Evolutionary conservation across 768 basidiomycete species (phyloP), one percentile per base, ranked within the genome.

Genomic region (Hemileccinum rubropunctum): DNA sequence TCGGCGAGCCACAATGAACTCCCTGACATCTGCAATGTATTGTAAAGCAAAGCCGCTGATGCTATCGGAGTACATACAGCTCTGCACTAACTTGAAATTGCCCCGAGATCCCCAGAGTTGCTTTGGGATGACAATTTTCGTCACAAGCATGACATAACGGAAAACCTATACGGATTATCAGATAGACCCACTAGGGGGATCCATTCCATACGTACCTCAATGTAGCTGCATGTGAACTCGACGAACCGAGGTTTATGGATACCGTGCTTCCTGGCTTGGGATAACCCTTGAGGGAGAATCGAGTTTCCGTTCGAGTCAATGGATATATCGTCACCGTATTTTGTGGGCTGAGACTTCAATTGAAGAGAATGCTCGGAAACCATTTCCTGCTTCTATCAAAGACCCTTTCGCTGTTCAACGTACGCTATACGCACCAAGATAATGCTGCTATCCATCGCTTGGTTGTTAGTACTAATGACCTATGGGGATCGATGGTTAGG

Each of bases 1-100:
- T n/a, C 91, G 84, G 14, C 92, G 81, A 40, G 78, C 78, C 13
- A 74, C 66, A 39, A 98, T 81, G 55, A 95, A 86, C n/a, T 71
- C 68, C 51, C 86, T 82, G 38, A 92, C 75, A 58, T 83, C 94
- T 95, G 43, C 8, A 9, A 17, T 8, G 5, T 20, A 7, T 45
- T 30, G 23, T 44, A n/a, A 39, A 36, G 39, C 39, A 3, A 45
- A 48, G 17, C 1, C 17, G 15, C 15, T 3, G 46, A 32, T 21
- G 8, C 2, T 12, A 20, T 30, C 33, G 11, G 27, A 46, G 39
- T 38, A 67, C 79, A 56, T 60, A 92, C 91, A 72, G 33, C 68
- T 60, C 50, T 81, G 71, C 15, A 91, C 66, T 8, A 81, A 52
- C 46, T 79, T 73, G 39, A 82, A 76, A 59, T 98, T 98, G 35